Evolutionary conservation across 2,329 filamentous ascomycete species (phyloP).

Genomic region (Colletotrichum somersetense): DNA sequence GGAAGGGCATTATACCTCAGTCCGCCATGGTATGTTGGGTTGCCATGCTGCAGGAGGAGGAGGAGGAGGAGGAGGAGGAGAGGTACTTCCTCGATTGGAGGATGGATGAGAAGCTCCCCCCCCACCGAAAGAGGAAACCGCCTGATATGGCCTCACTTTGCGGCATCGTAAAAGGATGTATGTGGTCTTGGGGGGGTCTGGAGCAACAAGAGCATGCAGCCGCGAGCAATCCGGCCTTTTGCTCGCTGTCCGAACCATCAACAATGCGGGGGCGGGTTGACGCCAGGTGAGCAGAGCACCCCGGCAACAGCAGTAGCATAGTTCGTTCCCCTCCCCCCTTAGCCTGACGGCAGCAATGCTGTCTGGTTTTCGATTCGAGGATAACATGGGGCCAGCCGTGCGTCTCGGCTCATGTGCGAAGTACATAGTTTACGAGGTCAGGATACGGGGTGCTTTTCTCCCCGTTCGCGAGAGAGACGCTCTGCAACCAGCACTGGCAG

Average conservation of each 20-base stretch:
- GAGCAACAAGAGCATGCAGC: slow-evolving; percentile 20
- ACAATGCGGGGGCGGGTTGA: slow-evolving; percentile 27
- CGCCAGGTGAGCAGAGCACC: neutral
- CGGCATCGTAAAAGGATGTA: slow-evolving; percentile 2
- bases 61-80: neutral
- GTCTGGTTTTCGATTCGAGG: neutral
- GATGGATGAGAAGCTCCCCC: slow-evolving; percentile 4
- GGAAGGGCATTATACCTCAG: slow-evolving; percentile 3
- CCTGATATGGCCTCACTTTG: slow-evolving; percentile 38
- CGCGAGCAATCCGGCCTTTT: neutral
- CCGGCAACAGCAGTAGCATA: slow-evolving; percentile 9
- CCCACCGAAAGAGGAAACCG: neutral
- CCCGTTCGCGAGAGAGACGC: too few species aligned
- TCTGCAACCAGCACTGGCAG: slow-evolving; percentile 5
- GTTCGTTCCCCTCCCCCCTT: neutral
- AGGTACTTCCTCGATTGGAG: slow-evolving; percentile 15
- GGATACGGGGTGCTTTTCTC: too few species aligned
- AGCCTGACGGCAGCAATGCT: slow-evolving; percentile 2
- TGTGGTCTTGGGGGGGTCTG: neutral
- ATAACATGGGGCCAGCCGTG: neutral
- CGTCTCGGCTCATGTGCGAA: neutral
- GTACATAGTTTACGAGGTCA: neutral
- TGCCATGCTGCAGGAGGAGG: slow-evolving; percentile 4
- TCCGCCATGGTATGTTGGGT: slow-evolving; percentile 29
- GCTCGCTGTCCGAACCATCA: slow-evolving; percentile 19